phyloP scores from a whole-genome alignment of 257 asterid genomes.

The Avicennia marina region DNA sequence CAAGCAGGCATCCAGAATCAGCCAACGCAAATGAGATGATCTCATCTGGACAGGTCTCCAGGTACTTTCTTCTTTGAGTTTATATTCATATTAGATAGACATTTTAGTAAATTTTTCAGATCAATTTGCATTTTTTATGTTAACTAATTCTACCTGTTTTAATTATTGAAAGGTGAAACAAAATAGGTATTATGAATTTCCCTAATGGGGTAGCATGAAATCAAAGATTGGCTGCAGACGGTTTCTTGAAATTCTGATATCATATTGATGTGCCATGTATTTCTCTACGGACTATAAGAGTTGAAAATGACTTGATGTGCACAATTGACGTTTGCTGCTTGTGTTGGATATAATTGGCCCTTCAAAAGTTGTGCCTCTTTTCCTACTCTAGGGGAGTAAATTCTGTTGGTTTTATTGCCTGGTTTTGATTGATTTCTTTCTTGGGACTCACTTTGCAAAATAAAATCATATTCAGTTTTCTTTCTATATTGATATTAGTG shows the following conservation, averaged over 20 bases:
- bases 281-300: neutral
- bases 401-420: no score
- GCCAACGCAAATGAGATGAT: slow-evolving; percentile 23
- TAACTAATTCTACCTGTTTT: neutral
- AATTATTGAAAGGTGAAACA: neutral
- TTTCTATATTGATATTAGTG: no score
- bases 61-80: slow-evolving; percentile 42
- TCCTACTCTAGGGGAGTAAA: no score
- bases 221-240: neutral
- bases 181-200: neutral
- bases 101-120: neutral
- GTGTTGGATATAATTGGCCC: neutral
- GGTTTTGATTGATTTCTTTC: neutral
- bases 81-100: slow-evolving; percentile 1
- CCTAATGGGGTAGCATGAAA: neutral
- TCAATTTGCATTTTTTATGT: neutral
- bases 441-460: neutral
- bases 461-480: neutral
- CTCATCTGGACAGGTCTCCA: slow-evolving; percentile 30
- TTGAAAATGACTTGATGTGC: neutral
- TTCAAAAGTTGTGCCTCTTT: neutral
- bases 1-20: slow-evolving; percentile 19
- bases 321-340: neutral
- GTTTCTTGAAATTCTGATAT: no score
- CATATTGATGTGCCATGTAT: no score